These are phyloP conservation scores for Amanita fuliginea DNA, from an alignment of 768 basidiomycete genomes.

Conservation along the genomic window DNA sequence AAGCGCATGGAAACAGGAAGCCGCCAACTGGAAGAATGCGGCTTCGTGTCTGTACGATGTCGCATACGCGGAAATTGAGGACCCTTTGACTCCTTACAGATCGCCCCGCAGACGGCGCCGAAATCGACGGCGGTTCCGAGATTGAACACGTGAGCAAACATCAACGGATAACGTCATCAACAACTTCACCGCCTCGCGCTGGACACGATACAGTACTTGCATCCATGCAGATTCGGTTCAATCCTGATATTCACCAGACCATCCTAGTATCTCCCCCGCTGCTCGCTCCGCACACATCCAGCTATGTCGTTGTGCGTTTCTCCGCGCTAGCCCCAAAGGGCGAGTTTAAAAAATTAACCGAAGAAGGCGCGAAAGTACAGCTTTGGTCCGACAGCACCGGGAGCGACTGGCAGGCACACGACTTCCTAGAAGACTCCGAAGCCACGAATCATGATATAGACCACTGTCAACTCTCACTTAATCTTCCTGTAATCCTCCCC, in stretches of 20 bases:
- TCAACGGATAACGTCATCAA: slow-evolving; percentile 11
- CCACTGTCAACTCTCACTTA: background rate
- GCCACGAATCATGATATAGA: background rate
- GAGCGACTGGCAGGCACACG: slow-evolving; percentile 22
- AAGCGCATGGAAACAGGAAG: slow-evolving; percentile 3
- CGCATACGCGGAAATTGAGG: background rate
- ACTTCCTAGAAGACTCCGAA: slow-evolving; percentile 15
- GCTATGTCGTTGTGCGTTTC: slow-evolving; percentile 21
- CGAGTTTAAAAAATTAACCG: slow-evolving; percentile 21
- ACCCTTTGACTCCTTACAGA: background rate
- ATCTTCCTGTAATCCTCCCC: background rate
- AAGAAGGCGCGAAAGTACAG: slow-evolving; percentile 24
- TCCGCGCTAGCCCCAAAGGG: slow-evolving; percentile 19
- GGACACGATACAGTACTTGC: background rate
- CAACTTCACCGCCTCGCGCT: background rate
- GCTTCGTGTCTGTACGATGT: background rate
- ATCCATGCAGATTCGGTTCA: slow-evolving; percentile 27
- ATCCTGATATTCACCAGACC: slow-evolving; percentile 25
- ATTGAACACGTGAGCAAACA: slow-evolving; percentile 1
- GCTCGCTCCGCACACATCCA: slow-evolving; percentile 11
- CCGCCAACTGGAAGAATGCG: background rate
- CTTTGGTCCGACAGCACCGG: slow-evolving; percentile 29
- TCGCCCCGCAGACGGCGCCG: background rate
- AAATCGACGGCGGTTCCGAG: background rate
- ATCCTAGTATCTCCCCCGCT: slow-evolving; percentile 13